Conservation (phyloP, 2,329 filamentous ascomycete genomes). For the Ophiostoma himal-ulmi region DNA sequence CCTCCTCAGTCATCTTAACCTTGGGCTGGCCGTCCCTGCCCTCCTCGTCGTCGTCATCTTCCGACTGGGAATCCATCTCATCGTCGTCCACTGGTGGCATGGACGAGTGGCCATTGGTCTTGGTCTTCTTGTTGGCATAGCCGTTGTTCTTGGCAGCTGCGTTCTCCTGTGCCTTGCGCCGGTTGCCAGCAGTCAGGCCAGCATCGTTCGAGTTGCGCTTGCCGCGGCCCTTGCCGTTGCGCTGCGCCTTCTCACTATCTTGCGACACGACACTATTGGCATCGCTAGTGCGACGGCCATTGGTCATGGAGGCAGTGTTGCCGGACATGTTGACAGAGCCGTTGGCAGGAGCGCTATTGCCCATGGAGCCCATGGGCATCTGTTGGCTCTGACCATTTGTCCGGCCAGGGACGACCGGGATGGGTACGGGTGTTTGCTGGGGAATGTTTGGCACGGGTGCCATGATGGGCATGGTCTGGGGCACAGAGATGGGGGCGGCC, state of each 20-base stretch:
- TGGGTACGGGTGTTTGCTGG: conserved; percentile 17
- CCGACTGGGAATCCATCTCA: conserved; percentile 31
- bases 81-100: conserved; percentile 18
- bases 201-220: conserved; percentile 54
- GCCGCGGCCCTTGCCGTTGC: conserved; percentile 58
- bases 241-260: conserved; percentile 62
- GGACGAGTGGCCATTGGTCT: conserved; percentile 39
- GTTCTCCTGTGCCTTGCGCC: conserved; percentile 69
- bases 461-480: background rate
- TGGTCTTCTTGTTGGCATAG: conserved; percentile 63
- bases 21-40: conserved; percentile 57
- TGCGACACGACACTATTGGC: conserved; percentile 66
- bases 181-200: conserved; percentile 50
- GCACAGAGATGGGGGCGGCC: conserved; percentile 36
- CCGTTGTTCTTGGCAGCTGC: conserved; percentile 58
- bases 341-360: background rate
- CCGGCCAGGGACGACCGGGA: conserved; percentile 26
- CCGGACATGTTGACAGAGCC: conserved; percentile 20
- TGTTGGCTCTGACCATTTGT: conserved; percentile 23
- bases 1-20: conserved; percentile 91
- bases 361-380: conserved; percentile 22
- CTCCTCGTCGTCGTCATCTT: conserved; percentile 46
- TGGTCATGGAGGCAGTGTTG: conserved; percentile 49
- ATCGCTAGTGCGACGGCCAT: conserved; percentile 58
- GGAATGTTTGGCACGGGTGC: background rate